Percentiles rank a stretch among this genome's conserved stretches.
phyloP scores from a whole-genome alignment of 129 eudicot species.

The Flaveria ramosissima region DNA sequence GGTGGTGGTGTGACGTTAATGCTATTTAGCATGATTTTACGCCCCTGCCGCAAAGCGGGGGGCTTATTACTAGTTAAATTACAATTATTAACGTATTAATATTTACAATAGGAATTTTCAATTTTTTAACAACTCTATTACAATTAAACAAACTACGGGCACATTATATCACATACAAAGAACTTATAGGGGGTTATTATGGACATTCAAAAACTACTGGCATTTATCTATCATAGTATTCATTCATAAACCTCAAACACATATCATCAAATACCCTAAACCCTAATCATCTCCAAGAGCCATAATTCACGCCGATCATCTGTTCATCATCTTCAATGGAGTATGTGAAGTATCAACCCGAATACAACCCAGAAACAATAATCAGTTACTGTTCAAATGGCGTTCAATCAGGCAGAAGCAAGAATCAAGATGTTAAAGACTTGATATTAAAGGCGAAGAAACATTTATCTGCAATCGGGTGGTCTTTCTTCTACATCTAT shows the following conservation, averaged over 20 bases:
- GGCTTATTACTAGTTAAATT: no score
- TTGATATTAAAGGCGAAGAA: constrained; percentile 37
- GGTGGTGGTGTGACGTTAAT: no score
- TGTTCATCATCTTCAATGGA: constrained; percentile 16
- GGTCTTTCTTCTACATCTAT: constrained; percentile 36
- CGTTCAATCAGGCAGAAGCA: constrained; percentile 27
- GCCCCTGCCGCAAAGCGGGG: no score
- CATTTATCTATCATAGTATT: neutral
- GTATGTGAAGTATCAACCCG: neutral
- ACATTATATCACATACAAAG: neutral
- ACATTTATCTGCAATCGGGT: constrained; percentile 58
- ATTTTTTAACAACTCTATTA: no score
- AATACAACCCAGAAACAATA: constrained; percentile 24
- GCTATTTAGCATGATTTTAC: no score
- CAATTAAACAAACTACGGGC: neutral
- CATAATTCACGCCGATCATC: neutral
- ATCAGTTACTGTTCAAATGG: constrained; percentile 26
- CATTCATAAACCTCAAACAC: neutral
- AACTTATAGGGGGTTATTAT: neutral
- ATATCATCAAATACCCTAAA: neutral
- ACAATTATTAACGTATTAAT: no score
- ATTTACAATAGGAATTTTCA: no score
- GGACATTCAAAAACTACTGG: neutral
- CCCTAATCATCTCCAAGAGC: constrained; percentile 4
- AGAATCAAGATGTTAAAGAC: constrained; percentile 10